phyloP scores from a whole-genome alignment of 2,329 filamentous ascomycete genomes.

The Fusarium protoensiforme region DNA sequence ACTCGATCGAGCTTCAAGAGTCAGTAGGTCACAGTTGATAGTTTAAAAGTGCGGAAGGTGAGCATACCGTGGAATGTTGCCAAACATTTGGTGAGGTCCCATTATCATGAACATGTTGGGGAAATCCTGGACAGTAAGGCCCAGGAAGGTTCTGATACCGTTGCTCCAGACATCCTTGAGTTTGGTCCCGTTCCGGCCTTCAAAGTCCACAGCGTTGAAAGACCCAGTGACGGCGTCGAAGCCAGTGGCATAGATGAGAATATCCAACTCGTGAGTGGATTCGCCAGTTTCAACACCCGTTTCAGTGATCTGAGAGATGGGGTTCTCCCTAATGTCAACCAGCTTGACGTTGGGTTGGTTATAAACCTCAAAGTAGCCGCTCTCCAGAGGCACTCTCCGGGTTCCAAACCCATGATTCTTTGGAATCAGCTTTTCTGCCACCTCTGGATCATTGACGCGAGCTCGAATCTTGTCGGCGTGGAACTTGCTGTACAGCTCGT shows the following conservation, averaged over 20 bases:
- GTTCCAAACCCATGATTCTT: slow-evolving; percentile 24
- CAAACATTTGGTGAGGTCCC: slow-evolving; percentile 57
- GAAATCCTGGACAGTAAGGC: slow-evolving; percentile 54
- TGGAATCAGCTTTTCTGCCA: slow-evolving; percentile 21
- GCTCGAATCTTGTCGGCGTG: slow-evolving; percentile 22
- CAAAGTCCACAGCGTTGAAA: slow-evolving; percentile 54
- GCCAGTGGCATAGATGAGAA: slow-evolving; percentile 37
- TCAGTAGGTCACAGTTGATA: background rate
- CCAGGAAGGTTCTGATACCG: slow-evolving; percentile 54
- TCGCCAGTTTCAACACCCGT: slow-evolving; percentile 24
- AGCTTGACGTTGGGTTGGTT: slow-evolving; percentile 23
- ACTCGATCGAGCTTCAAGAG: slow-evolving; percentile 47
- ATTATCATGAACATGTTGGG: slow-evolving; percentile 62
- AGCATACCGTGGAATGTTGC: slow-evolving; percentile 52
- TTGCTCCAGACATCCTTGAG: slow-evolving; percentile 51
- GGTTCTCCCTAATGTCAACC: slow-evolving; percentile 23
- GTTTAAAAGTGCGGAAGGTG: background rate
- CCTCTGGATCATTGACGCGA: slow-evolving; percentile 13
- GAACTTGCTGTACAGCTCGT: slow-evolving; percentile 20
- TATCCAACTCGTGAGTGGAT: slow-evolving; percentile 25
- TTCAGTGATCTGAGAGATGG: slow-evolving; percentile 28
- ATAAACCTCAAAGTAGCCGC: slow-evolving; percentile 23
- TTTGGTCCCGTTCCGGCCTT: slow-evolving; percentile 54
- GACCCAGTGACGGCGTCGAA: slow-evolving; percentile 40
- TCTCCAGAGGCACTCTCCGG: slow-evolving; percentile 15